phyloP scores from a whole-genome alignment of 805 yeast genomes.

The Lachancea nothofagi region DNA sequence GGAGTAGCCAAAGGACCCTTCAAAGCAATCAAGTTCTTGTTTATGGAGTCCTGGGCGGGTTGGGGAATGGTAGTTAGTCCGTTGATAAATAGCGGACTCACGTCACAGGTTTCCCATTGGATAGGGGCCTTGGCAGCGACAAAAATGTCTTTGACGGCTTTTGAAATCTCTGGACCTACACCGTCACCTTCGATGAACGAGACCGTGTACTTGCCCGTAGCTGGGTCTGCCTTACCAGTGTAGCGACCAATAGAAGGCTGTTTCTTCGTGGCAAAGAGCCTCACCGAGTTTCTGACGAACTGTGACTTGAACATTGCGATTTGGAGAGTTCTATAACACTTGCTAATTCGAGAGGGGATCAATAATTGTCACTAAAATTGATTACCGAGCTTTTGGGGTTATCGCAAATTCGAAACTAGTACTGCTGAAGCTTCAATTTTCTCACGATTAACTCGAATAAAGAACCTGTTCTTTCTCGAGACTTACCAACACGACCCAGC shows the following conservation, averaged over 20 bases:
- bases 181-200: slow-evolving; percentile 99
- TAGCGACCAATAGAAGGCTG: slow-evolving; percentile 33
- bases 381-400: no score
- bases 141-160: slow-evolving; percentile 89
- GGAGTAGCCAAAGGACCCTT: slow-evolving; percentile 99
- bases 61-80: slow-evolving; percentile 93
- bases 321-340: no score
- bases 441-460: not conserved
- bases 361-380: not conserved
- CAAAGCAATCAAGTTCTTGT: slow-evolving; percentile 88
- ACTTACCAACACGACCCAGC: no score
- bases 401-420: no score
- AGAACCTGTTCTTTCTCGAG: no score
- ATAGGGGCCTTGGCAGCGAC: slow-evolving; percentile 93
- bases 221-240: slow-evolving; percentile 33
- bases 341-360: no score
- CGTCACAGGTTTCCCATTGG: slow-evolving; percentile 96
- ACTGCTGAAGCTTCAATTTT: no score
- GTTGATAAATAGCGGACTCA: slow-evolving; percentile 84
- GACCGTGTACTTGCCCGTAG: slow-evolving; percentile 84
- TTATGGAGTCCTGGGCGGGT: slow-evolving; percentile 86
- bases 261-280: slow-evolving; percentile 23
- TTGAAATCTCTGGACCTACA: slow-evolving; percentile 92
- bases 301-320: slow-evolving; percentile 22
- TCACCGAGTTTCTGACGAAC: slow-evolving; percentile 20